These are phyloP conservation scores for Solanum hybrid DNA, from an alignment of 305 asterid genomes.

Conservation along the genomic window DNA sequence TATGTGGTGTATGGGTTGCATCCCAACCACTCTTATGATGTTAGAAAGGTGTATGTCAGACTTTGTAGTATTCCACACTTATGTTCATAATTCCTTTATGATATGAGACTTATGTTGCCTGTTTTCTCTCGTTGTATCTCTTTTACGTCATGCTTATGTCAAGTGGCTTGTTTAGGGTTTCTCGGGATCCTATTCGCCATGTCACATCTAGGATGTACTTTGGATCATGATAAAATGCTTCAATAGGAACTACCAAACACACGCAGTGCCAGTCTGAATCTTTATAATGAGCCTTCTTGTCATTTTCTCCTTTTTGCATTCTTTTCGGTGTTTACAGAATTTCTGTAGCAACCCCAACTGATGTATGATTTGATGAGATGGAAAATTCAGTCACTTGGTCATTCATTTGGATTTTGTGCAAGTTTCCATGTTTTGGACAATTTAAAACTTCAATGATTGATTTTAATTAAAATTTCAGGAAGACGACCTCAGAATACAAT, in stretches of 20 bases:
- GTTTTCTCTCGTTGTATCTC: neutral
- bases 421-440: neutral
- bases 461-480: neutral
- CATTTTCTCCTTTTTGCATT: neutral
- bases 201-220: neutral
- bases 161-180: neutral
- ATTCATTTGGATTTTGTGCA: neutral
- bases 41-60: neutral
- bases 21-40: neutral
- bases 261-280: neutral
- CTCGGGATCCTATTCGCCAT: neutral
- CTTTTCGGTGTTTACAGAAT: neutral
- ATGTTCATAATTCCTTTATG: neutral
- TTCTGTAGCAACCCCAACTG: neutral
- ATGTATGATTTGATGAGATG: neutral
- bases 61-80: neutral
- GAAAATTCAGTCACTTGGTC: neutral
- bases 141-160: neutral
- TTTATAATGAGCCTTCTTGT: neutral
- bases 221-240: neutral
- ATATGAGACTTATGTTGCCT: neutral
- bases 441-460: neutral
- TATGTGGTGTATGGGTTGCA: neutral
- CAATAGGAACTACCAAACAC: neutral
- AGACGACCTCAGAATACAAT: neutral